A percentile compares a stretch with the other conserved stretches of the same genome.
phyloP scores from a whole-genome alignment of 129 eudicot species.

The carrot (Daucus carota) region DNA sequence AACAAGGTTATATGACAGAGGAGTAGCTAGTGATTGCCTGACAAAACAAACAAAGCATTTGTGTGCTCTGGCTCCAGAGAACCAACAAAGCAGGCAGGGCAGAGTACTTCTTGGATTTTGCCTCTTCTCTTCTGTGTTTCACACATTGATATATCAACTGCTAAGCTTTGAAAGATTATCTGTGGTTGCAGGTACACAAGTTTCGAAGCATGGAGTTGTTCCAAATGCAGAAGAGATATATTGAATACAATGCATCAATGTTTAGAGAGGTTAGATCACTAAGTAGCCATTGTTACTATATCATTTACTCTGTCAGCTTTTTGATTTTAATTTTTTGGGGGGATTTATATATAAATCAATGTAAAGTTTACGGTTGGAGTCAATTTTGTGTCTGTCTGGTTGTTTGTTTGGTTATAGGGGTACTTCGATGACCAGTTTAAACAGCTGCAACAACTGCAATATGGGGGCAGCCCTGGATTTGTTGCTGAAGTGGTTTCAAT shows the following conservation, averaged over 20 bases:
- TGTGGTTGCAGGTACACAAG: too few relatives aligned
- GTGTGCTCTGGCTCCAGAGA: background rate
- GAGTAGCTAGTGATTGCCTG: background rate
- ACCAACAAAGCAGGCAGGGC: slow-evolving; percentile 1
- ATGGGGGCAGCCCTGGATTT: slow-evolving; percentile 74
- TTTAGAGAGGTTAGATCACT: slow-evolving; percentile 48
- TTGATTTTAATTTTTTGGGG: too few relatives aligned
- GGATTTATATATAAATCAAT: too few relatives aligned
- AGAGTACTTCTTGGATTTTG: slow-evolving; percentile 3
- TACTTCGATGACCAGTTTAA: slow-evolving; percentile 59
- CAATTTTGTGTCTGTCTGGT: too few relatives aligned
- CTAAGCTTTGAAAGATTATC: background rate
- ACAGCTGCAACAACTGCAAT: slow-evolving; percentile 67
- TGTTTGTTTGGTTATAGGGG: slow-evolving; percentile 30
- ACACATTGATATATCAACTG: background rate
- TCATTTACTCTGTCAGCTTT: background rate
- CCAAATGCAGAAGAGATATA: slow-evolving; percentile 64
- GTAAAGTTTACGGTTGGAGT: too few relatives aligned
- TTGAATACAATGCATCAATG: slow-evolving; percentile 44
- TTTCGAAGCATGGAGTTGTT: slow-evolving; percentile 31
- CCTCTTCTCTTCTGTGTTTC: background rate
- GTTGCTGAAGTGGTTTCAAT: slow-evolving; percentile 67
- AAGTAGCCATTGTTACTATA: background rate
- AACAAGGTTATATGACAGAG: background rate
- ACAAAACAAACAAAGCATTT: background rate